Evolutionary conservation across 768 basidiomycete species (phyloP), one percentile per base, ranked within the genome.

Genomic region (Rhizopogon vesiculosus): DNA sequence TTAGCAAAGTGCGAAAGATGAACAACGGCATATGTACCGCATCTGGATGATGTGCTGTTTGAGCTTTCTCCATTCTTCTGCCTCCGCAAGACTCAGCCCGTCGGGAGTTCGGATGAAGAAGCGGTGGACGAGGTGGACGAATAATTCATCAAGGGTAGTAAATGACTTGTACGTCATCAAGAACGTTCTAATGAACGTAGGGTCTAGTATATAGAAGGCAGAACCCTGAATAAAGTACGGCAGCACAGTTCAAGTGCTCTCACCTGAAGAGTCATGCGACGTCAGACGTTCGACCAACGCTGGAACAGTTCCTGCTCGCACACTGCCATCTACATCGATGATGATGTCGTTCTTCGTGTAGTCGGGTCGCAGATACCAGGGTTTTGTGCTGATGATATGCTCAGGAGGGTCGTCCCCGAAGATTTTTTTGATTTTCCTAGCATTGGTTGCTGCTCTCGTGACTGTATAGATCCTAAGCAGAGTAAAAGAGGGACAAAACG

Each of bases 161-260:
- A 98, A 98, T 1, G 93, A 94, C 65, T 94, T 92, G 78, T 92
- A 97, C 1, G 96, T 97, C 83, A 97, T 87, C 60, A 98, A 72
- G 80, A 98, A 98, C 1, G 94, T 87, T 66, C 87, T 86, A 68
- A 80, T 89, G 72, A 88, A 96, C 7, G 82, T 81, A 0, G 86
- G 80, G 69, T 97, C 89, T 25, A 25, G 2, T 2, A 4, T 25
- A 25, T 89, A 48, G 40, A 62, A 56, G 25, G 52, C 29, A 35
- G 22, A 45, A 4, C 25, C 25, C 25, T 57, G 38, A 59, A 50
- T 39, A 25, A 25, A 5, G 18, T 55, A 57, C 15, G 42, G 43
- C 41, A 16, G 10, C 35, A 43, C 45, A 45, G 41, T 31, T 10
- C 38, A 43, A 9, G n/a, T 43, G 8, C 39, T 68, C 85, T 64